Percentiles rank a stretch among this genome's conserved stretches.
Conservation (phyloP, 2,329 filamentous ascomycete species). For the Coniella vitis region DNA sequence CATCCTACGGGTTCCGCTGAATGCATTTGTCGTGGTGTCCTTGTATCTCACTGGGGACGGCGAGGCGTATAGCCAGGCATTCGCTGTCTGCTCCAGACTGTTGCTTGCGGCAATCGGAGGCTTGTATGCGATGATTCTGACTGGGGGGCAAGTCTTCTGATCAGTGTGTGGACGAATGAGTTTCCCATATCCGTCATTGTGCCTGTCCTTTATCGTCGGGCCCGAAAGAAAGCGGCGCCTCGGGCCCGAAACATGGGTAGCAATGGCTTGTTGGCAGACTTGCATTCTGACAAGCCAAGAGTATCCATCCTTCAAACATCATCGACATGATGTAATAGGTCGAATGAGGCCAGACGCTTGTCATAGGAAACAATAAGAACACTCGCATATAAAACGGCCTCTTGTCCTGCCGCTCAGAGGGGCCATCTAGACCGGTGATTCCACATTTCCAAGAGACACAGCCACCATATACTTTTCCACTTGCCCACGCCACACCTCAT, state of each 20-base stretch:
- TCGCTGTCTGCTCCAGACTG: slow-evolving; percentile 25
- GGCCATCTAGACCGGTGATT: too few relatives aligned
- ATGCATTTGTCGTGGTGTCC: slow-evolving; percentile 47
- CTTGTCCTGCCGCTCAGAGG: too few relatives aligned
- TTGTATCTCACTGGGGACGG: slow-evolving; percentile 31
- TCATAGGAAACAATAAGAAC: too few relatives aligned
- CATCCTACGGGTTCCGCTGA: slow-evolving; percentile 49
- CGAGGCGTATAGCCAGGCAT: slow-evolving; percentile 23
- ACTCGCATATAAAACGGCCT: too few relatives aligned
- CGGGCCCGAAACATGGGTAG: not conserved
- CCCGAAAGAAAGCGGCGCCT: not conserved
- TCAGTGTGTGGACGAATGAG: not conserved
- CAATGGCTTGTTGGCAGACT: not conserved
- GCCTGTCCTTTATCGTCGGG: not conserved
- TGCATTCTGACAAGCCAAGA: too few relatives aligned
- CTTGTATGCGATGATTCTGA: slow-evolving; percentile 21
- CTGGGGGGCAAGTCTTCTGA: slow-evolving; percentile 18
- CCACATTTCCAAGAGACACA: too few relatives aligned
- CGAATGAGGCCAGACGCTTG: too few relatives aligned
- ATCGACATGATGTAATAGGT: not conserved
- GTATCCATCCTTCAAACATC: not conserved
- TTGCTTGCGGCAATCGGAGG: slow-evolving; percentile 24
- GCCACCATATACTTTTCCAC: too few relatives aligned
- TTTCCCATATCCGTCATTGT: not conserved
- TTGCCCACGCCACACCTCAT: slow-evolving; percentile 8